These are phyloP conservation scores for Physcomitrellopsis africana DNA, from an alignment of 225 moss, liverwort and hornwort species.

Conservation along the genomic window DNA sequence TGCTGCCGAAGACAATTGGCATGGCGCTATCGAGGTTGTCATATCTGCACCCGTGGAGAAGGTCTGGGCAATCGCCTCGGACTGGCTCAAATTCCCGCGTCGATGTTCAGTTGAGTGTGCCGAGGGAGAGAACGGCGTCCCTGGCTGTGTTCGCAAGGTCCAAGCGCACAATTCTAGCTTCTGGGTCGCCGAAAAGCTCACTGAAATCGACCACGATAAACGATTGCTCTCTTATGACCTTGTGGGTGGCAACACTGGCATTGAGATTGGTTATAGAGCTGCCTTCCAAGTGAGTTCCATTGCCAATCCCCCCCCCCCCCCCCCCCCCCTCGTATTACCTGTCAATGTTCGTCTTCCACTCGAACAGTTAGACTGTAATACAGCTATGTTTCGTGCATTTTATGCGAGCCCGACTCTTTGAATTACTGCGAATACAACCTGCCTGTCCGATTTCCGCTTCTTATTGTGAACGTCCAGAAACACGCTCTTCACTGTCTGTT, in stretches of 20 bases:
- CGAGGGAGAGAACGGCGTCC: conserved; percentile 25
- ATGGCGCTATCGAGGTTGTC: conserved; percentile 28
- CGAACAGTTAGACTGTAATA: not conserved
- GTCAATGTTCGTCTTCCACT: not conserved
- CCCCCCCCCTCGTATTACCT: not conserved
- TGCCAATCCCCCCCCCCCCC: not conserved
- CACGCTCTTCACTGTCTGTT: not conserved
- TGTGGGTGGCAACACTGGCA: conserved; percentile 47
- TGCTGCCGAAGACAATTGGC: conserved; percentile 20
- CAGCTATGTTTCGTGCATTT: not conserved
- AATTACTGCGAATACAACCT: not conserved
- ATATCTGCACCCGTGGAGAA: conserved; percentile 34
- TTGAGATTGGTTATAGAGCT: conserved; percentile 45
- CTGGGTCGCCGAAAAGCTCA: conserved; percentile 49
- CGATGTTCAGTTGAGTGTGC: conserved; percentile 25
- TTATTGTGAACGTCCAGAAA: not conserved
- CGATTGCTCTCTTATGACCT: conserved; percentile 30
- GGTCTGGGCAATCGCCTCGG: conserved; percentile 45
- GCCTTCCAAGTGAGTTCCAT: conserved; percentile 30
- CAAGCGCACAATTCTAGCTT: conserved; percentile 22
- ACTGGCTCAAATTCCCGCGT: conserved; percentile 45
- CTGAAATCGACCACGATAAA: conserved; percentile 25
- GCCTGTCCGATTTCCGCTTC: not conserved
- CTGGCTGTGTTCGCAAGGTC: conserved; percentile 43
- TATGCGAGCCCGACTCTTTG: not conserved